Percentiles rank a stretch among this genome's conserved stretches.
Evolutionary conservation across 208 protist genomes (phyloP).

Genomic region (Wallacemonas sp.): DNA sequence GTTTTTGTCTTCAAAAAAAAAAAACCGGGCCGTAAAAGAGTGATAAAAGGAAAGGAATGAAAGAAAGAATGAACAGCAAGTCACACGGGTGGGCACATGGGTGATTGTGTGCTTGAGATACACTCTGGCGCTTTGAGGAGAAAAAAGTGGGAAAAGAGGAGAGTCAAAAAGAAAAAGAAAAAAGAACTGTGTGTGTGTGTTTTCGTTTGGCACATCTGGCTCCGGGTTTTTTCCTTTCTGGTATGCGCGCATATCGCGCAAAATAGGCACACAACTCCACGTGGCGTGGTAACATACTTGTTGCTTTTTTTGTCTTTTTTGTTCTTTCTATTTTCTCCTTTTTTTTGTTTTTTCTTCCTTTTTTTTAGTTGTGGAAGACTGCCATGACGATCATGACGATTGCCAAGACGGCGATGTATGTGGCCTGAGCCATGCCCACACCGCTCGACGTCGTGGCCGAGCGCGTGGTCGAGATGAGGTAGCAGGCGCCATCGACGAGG

Average conservation of each 20-base stretch:
- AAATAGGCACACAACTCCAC: too few species aligned
- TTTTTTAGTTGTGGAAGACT: not conserved
- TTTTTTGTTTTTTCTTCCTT: not conserved
- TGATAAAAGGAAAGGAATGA: too few species aligned
- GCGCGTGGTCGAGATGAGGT: not conserved
- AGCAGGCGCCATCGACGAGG: conserved; percentile 1
- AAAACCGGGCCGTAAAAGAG: too few species aligned
- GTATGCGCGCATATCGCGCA: too few species aligned
- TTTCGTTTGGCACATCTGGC: too few species aligned
- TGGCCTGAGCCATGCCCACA: not conserved
- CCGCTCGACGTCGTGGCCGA: not conserved
- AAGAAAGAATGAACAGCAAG: too few species aligned
- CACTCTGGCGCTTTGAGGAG: too few species aligned
- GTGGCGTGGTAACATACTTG: not conserved
- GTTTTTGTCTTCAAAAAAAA: too few species aligned
- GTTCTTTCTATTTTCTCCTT: not conserved
- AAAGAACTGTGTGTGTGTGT: conserved; percentile 4
- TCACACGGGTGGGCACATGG: too few species aligned
- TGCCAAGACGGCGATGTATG: not conserved
- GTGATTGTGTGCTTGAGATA: too few species aligned
- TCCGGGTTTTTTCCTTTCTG: too few species aligned
- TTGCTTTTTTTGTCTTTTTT: not conserved
- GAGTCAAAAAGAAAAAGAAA: not conserved
- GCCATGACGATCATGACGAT: conserved; percentile 1
- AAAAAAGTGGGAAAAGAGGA: not conserved